A percentile compares a stretch with the other conserved stretches of the same genome.
phyloP scores from a whole-genome alignment of 768 basidiomycete genomes.

The Naganishia randhawae region DNA sequence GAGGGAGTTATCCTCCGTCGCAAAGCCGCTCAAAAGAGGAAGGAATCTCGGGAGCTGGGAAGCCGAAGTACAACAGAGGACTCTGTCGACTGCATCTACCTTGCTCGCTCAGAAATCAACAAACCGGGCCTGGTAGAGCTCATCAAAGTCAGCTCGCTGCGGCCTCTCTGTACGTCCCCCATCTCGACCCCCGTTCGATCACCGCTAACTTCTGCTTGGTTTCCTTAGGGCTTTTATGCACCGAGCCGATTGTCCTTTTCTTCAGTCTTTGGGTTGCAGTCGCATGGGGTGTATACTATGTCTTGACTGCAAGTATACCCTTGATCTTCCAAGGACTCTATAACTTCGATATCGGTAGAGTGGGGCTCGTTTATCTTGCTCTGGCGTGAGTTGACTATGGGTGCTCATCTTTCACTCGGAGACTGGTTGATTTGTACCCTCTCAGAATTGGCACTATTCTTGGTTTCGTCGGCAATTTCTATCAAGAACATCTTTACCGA shows the following conservation, averaged over 20 bases:
- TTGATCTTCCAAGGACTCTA: constrained; percentile 61
- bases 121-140: constrained; percentile 51
- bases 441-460: constrained; percentile 38
- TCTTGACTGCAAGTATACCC: constrained; percentile 57
- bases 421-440: constrained; percentile 5
- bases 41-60: constrained; percentile 60
- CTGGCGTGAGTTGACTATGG: constrained; percentile 50
- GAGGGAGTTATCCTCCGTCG: constrained; percentile 64
- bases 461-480: constrained; percentile 40
- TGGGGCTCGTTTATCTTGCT: constrained; percentile 61
- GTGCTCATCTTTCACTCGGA: background rate
- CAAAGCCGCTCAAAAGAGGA: constrained; percentile 62
- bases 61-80: background rate
- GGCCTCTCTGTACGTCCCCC: constrained; percentile 63
- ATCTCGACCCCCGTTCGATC: background rate
- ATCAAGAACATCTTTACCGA: constrained; percentile 43
- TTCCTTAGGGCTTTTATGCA: constrained; percentile 52
- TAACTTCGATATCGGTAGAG: constrained; percentile 60
- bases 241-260: constrained; percentile 70
- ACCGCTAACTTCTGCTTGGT: background rate
- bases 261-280: constrained; percentile 58
- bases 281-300: constrained; percentile 71
- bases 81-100: constrained; percentile 42
- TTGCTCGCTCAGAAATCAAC: constrained; percentile 41
- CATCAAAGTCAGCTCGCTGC: constrained; percentile 66